These are phyloP conservation scores for Neospora caninum DNA, from an alignment of 169 alveolate genomes.

Conservation along the genomic window DNA sequence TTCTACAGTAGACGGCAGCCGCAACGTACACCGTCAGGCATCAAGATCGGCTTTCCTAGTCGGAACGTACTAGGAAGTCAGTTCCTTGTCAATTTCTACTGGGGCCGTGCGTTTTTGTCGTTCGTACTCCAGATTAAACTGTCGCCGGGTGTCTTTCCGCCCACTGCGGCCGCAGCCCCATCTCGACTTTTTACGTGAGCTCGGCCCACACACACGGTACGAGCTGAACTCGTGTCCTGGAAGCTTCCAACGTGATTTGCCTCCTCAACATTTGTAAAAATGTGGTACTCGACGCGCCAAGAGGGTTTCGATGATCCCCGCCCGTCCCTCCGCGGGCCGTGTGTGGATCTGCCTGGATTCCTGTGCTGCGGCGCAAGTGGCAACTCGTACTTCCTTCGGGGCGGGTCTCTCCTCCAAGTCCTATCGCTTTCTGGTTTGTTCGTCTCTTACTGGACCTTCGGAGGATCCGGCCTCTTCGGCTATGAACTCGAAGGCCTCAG, in stretches of 20 bases:
- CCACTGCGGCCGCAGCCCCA: neutral
- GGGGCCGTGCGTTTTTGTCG: neutral
- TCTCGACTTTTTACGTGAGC: too few species aligned
- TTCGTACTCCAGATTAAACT: neutral
- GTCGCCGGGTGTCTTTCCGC: neutral
- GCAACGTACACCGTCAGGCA: too few species aligned
- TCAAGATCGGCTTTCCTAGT: too few species aligned
- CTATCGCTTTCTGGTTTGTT: conserved; percentile 81
- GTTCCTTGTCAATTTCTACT: neutral
- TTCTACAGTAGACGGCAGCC: too few species aligned
- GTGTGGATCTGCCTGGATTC: conserved; percentile 80
- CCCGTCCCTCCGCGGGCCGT: conserved; percentile 88
- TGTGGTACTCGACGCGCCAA: conserved; percentile 90
- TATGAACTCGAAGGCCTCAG: conserved; percentile 84
- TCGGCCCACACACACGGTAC: too few species aligned
- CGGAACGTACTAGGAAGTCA: neutral
- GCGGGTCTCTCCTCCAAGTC: conserved; percentile 85
- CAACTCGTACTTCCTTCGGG: conserved; percentile 78
- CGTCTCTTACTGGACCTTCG: conserved; percentile 82
- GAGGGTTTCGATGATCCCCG: conserved; percentile 88
- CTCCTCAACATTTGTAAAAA: conserved; percentile 36
- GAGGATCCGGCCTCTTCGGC: conserved; percentile 88
- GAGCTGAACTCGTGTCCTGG: too few species aligned
- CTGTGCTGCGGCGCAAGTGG: conserved; percentile 67
- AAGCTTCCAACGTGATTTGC: neutral